These are phyloP conservation scores for Fusarium kyushuense DNA, from an alignment of 2,329 filamentous ascomycete species.

Conservation along the genomic window DNA sequence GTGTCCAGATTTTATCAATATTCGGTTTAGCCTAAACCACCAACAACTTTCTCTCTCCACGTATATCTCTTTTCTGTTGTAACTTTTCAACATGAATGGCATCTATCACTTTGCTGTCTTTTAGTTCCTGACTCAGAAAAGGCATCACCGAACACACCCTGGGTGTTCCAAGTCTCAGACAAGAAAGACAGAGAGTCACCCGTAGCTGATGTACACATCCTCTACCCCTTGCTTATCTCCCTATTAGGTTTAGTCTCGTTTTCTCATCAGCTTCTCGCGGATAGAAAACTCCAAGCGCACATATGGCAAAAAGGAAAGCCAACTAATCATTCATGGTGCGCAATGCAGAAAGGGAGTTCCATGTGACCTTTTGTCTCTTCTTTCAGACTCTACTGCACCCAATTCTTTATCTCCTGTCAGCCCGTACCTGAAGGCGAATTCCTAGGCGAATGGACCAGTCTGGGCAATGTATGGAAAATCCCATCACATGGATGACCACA, in stretches of 20 bases:
- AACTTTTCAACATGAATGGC: neutral
- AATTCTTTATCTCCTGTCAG: neutral
- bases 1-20: constrained; percentile 32
- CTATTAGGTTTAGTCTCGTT: constrained; percentile 28
- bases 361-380: constrained; percentile 22
- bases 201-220: neutral
- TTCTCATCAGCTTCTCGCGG: constrained; percentile 22
- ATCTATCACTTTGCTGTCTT: neutral
- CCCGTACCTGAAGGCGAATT: constrained; percentile 4
- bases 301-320: constrained; percentile 38
- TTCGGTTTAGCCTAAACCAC: constrained; percentile 36
- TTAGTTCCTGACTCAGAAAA: constrained; percentile 33
- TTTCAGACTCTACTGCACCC: neutral
- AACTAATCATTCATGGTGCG: neutral
- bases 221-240: neutral
- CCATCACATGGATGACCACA: constrained; percentile 21
- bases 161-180: neutral
- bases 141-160: constrained; percentile 4
- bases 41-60: neutral
- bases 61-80: neutral
- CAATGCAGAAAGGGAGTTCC: constrained; percentile 4
- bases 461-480: neutral
- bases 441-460: constrained; percentile 1
- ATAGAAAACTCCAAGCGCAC: constrained; percentile 25
- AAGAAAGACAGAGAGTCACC: neutral